Percentiles rank a stretch among this genome's conserved stretches.
Evolutionary conservation across 1,284 basidiomycete species (phyloP).

Genomic region (Trametes polyzona): DNA sequence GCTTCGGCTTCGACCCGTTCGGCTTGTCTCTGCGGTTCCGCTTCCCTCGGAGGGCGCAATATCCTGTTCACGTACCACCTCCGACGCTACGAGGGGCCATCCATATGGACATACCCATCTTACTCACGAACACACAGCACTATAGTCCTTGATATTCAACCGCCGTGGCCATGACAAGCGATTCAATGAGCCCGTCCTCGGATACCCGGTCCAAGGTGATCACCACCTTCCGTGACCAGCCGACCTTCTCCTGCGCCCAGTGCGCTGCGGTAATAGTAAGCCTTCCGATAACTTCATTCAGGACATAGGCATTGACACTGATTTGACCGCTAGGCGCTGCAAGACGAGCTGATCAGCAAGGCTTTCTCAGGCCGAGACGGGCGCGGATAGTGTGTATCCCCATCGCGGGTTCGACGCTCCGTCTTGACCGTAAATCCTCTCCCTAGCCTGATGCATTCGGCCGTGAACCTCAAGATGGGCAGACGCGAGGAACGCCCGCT

Average conservation of each 20-base stretch:
- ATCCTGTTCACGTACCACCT: too few species aligned
- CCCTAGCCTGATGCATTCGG: slow-evolving; percentile 74
- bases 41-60: not conserved
- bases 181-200: slow-evolving; percentile 27
- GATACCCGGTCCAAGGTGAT: slow-evolving; percentile 57
- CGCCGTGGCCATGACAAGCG: too few species aligned
- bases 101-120: too few species aligned
- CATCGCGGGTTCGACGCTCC: too few species aligned
- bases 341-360: slow-evolving; percentile 87
- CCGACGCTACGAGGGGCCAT: too few species aligned
- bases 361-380: slow-evolving; percentile 85
- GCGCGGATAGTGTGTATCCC: slow-evolving; percentile 76
- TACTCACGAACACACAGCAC: too few species aligned
- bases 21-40: too few species aligned
- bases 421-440: not conserved
- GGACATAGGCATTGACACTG: not conserved
- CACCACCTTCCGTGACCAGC: slow-evolving; percentile 59
- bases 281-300: slow-evolving; percentile 4
- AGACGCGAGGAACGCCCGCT: slow-evolving; percentile 77
- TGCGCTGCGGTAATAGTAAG: slow-evolving; percentile 71
- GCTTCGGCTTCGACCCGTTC: too few species aligned
- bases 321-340: slow-evolving; percentile 56
- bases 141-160: too few species aligned
- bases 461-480: slow-evolving; percentile 76
- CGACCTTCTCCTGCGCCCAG: slow-evolving; percentile 64